phyloP scores from a whole-genome alignment of 257 asterid species.

The Knoxia roxburghii region DNA sequence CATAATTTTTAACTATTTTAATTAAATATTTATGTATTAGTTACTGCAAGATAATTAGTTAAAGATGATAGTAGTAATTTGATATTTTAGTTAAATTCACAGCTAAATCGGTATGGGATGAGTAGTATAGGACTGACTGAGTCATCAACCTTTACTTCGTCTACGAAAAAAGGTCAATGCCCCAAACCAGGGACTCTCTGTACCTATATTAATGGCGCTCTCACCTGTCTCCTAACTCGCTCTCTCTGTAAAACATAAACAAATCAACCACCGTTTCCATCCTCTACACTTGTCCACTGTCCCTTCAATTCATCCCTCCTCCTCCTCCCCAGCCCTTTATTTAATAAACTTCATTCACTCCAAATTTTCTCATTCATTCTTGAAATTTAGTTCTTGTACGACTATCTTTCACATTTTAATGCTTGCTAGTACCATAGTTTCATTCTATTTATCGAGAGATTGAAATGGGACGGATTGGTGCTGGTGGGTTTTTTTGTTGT shows the following conservation, averaged over 20 bases:
- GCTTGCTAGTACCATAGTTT: not conserved
- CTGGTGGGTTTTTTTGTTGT: too few relatives aligned
- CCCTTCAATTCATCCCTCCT: not conserved
- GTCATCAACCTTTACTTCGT: conserved; percentile 5
- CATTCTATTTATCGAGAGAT: too few relatives aligned
- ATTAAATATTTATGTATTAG: too few relatives aligned
- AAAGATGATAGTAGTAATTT: too few relatives aligned
- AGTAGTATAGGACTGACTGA: too few relatives aligned
- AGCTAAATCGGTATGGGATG: too few relatives aligned
- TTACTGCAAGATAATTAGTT: too few relatives aligned
- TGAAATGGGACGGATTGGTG: not conserved
- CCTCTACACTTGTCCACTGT: not conserved
- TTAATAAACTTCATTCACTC: not conserved
- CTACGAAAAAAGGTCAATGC: conserved; percentile 1
- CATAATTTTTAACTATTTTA: too few relatives aligned
- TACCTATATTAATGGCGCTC: conserved; percentile 23
- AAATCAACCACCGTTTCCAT: not conserved
- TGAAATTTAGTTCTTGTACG: not conserved
- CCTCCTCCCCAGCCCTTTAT: conserved; percentile 1
- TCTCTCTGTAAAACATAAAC: not conserved
- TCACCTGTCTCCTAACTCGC: conserved; percentile 36
- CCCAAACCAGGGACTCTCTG: conserved; percentile 1
- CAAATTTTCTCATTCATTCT: too few relatives aligned
- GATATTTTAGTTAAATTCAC: too few relatives aligned
- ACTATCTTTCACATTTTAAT: too few relatives aligned